Base-by-base conservation (phyloP, 176 grass and related monocot species). In the Cenchrus purpureus region DNA sequence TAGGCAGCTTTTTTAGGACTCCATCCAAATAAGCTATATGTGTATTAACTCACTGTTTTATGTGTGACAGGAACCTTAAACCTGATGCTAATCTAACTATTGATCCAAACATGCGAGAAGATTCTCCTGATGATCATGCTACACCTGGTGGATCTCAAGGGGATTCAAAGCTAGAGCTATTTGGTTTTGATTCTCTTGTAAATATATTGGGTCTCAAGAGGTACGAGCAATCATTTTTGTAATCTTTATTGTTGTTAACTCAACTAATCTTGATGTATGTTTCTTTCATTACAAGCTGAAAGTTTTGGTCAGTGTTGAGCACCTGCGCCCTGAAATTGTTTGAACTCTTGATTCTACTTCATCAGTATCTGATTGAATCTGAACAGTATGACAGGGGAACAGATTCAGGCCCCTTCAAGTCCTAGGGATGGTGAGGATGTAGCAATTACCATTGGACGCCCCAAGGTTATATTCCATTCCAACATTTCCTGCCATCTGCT, bases 111-210 rank as follows among this genome's bases (percentile, higher is more conserved):
- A 84, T 65, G 68, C 84, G 17, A 73, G 89, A 85, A 72, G 81
- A 68, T 78, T 84, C 90, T 71, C 85, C 90, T 78, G 78, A 92
- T 59, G 87, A 88, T 81, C 88, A 87, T 67, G 83, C 73, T 81
- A 79, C 49, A 73, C 70, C 77, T 10, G 80, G 56, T 79, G 82
- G 60, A 86, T 91, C 91, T 88, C 89, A 94, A 66, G 89, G 69
- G 16, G 93, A 99, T 80, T 99, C 97, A 72, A 99, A 99, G 79
- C 80, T 99, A 80, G 97, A 99, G 74, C 90, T 99, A 76, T 99
- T 99, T 85, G 97, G 97, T 82, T 99, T 98, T 78, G 96, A 99
- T 45, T 99, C 97, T 84, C 97, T 99, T 89, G 97, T 99, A 73
- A 99, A 99, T 88, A 99, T 96, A 85, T 87, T 99, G 90, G 97